Evolutionary conservation across 129 eudicot genomes (phyloP).

Genomic region (Escallonia herrerae): DNA sequence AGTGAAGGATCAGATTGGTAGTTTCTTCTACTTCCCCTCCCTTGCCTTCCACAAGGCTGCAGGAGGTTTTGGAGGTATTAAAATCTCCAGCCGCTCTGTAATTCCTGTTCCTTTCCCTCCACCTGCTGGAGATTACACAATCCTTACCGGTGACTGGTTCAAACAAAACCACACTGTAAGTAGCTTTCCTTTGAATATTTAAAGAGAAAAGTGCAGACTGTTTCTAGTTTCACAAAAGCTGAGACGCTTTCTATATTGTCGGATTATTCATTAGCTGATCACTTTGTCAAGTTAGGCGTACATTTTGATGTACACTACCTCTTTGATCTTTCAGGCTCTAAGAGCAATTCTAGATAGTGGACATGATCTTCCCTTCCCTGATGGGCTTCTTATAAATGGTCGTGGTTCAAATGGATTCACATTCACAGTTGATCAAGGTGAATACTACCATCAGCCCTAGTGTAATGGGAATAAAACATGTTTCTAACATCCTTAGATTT

Average conservation of each 20-base stretch:
- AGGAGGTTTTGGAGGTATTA: conserved; percentile 51
- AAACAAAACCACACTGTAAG: conserved; percentile 60
- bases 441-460: too few species aligned
- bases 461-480: too few species aligned
- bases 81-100: conserved; percentile 42
- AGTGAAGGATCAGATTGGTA: conserved; percentile 65
- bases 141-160: conserved; percentile 68
- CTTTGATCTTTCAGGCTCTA: conserved; percentile 30
- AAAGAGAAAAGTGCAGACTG: too few species aligned
- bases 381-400: conserved; percentile 73
- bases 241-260: too few species aligned
- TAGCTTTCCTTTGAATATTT: not conserved
- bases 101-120: conserved; percentile 64
- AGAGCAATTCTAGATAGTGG: conserved; percentile 55
- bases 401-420: conserved; percentile 44
- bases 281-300: too few species aligned
- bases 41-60: conserved; percentile 59
- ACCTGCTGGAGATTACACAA: conserved; percentile 46
- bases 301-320: not conserved
- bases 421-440: conserved; percentile 64
- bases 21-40: conserved; percentile 59
- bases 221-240: too few species aligned
- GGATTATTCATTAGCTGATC: too few species aligned
- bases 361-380: conserved; percentile 60
- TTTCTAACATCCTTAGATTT: not conserved